phyloP scores from a whole-genome alignment of 192 early-diverging fungal species.

The Backusella westeae region DNA sequence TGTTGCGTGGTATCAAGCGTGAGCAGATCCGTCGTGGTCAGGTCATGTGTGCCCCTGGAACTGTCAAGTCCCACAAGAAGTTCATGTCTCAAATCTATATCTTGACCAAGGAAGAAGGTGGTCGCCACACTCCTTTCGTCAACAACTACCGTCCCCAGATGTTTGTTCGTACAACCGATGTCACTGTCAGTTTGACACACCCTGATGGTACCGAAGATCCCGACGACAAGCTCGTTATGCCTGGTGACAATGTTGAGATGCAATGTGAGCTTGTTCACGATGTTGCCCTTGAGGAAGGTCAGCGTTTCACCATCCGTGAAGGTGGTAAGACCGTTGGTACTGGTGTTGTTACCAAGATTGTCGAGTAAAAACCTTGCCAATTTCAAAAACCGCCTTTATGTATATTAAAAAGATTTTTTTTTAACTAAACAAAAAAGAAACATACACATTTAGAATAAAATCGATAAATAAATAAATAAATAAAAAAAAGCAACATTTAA shows the following conservation, averaged over 20 bases:
- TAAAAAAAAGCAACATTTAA: not conserved
- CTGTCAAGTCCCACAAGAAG: constrained; percentile 94
- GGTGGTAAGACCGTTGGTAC: constrained; percentile 98
- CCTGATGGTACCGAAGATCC: constrained; percentile 76
- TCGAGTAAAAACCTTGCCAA: constrained; percentile 23
- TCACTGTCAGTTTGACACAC: constrained; percentile 83
- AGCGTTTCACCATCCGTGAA: constrained; percentile 97
- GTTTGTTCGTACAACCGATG: constrained; percentile 95
- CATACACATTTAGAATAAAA: constrained; percentile 4
- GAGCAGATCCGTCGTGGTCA: constrained; percentile 95
- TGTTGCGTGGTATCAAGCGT: constrained; percentile 96
- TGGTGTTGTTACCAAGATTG: constrained; percentile 55
- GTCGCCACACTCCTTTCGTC: constrained; percentile 95
- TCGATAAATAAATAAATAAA: too few relatives aligned
- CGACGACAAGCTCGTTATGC: constrained; percentile 97
- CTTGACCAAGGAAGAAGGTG: constrained; percentile 97
- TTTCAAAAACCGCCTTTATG: not conserved
- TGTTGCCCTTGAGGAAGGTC: constrained; percentile 89
- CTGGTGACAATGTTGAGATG: constrained; percentile 94
- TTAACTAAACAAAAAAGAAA: not conserved
- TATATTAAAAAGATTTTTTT: constrained; percentile 1
- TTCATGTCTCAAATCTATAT: constrained; percentile 92
- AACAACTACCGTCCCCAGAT: constrained; percentile 98
- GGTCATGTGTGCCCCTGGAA: constrained; percentile 88
- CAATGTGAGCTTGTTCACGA: constrained; percentile 77